These are phyloP conservation scores for Parascedosporium putredinis DNA, from an alignment of 2,329 filamentous ascomycete species.

Conservation along the genomic window DNA sequence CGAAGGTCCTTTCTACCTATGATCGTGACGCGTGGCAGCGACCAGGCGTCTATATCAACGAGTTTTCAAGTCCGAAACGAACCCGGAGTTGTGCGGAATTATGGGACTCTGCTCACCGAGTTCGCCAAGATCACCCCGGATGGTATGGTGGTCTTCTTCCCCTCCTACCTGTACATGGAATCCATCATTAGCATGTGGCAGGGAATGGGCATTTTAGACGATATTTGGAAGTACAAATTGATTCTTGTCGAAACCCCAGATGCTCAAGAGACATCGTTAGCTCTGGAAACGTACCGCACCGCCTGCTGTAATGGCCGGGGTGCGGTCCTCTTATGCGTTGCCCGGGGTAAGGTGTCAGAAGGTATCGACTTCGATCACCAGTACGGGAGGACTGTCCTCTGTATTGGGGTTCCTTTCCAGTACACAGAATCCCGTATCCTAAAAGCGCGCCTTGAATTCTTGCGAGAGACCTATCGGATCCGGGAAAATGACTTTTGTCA, in stretches of 20 bases:
- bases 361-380: constrained; percentile 99
- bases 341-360: constrained; percentile 92
- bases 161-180: constrained; percentile 98
- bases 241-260: constrained; percentile 97
- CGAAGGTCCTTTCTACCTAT: constrained; percentile 93
- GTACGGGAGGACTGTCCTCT: constrained; percentile 89
- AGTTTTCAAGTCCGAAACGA: constrained; percentile 94
- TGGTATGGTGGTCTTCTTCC: constrained; percentile 98
- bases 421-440: constrained; percentile 97
- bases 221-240: constrained; percentile 98
- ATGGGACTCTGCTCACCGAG: constrained; percentile 84
- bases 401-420: constrained; percentile 95
- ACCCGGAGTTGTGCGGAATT: constrained; percentile 92
- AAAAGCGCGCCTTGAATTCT: constrained; percentile 87
- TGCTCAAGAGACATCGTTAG: constrained; percentile 90
- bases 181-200: constrained; percentile 99
- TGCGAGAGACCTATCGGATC: constrained; percentile 95
- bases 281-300: constrained; percentile 91
- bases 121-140: constrained; percentile 95
- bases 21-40: constrained; percentile 91
- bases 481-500: constrained; percentile 95
- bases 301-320: constrained; percentile 96
- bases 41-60: constrained; percentile 87
- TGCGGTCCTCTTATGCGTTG: constrained; percentile 87
- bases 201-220: constrained; percentile 92